Evolutionary conservation across 192 early-diverging fungal species (phyloP), one percentile per base, ranked within the genome.

Genomic region (Backusella morwellensis): DNA sequence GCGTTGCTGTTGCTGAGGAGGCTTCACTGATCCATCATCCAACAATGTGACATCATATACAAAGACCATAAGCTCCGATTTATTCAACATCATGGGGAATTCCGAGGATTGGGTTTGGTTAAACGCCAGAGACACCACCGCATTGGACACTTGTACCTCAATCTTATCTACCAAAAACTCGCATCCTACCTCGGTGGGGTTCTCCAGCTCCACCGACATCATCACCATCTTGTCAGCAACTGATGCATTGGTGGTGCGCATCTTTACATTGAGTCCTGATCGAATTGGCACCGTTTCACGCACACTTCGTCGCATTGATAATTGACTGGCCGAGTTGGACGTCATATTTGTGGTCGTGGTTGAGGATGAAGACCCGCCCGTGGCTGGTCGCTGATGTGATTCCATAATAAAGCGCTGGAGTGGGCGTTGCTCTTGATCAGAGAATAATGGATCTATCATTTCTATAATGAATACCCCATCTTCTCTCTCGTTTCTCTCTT

Each of bases 121-220:
- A 59, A 78, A 85, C 38, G 78, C 79, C 34, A 77, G 71, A 0
- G 87, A 77, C 1, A 90, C 86, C 5, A 87, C 82, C 11, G 87
- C 86, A 75, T 86, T 81, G 0, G 87, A 84, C 34, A 90, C 86
- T 17, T 88, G 83, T 0, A 90, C 86, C 44, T 88, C 85, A 8
- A 90, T 74, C 9, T 83, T 77, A 6, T 84, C 79, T 11, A 86
- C 78, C 35, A 78, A 72, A 77, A 90, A 90, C 40, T 83, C 81
- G 66, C 82, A 84, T n/a, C 85, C 85, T 14, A 83, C 82, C 32
- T 85, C 86, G 5, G 78, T 82, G 29, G 88, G 86, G 72, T 90
- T 90, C 74, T 90, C 89, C 15, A 90, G 70, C 56, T 90, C 89
- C 11, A 90, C 86, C 0, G 89, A 90, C 89, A 90, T 90, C 85